Conservation (phyloP, 2,329 filamentous ascomycete genomes). For the Ramularia endophylla region DNA sequence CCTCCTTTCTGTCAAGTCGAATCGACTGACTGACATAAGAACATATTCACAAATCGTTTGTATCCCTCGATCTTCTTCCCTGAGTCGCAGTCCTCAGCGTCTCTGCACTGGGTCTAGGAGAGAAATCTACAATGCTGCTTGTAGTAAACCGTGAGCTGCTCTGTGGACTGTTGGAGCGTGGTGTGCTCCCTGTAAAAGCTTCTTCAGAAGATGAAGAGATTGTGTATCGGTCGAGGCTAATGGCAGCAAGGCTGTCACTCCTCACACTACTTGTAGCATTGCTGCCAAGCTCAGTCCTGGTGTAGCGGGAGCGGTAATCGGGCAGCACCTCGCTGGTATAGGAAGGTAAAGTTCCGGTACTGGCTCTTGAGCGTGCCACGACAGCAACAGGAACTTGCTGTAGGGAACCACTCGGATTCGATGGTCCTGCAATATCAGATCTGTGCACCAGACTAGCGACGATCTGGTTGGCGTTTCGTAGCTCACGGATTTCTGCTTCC, state of each 20-base stretch:
- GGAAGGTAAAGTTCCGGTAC: slow-evolving; percentile 29
- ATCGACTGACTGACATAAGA: no score
- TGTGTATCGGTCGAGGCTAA: slow-evolving; percentile 2
- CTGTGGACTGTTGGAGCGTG: slow-evolving; percentile 11
- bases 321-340: slow-evolving; percentile 37
- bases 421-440: neutral
- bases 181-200: slow-evolving; percentile 11
- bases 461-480: slow-evolving; percentile 48
- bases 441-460: slow-evolving; percentile 33
- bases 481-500: slow-evolving; percentile 45
- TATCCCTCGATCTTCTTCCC: neutral
- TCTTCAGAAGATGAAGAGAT: slow-evolving; percentile 2
- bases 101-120: slow-evolving; percentile 35
- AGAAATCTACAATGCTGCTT: slow-evolving; percentile 39
- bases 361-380: slow-evolving; percentile 26
- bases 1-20: no score
- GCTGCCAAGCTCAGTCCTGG: slow-evolving; percentile 22
- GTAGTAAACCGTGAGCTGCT: slow-evolving; percentile 31
- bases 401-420: no score
- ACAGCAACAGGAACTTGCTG: neutral
- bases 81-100: slow-evolving; percentile 27
- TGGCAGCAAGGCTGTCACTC: slow-evolving; percentile 8
- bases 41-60: no score
- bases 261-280: slow-evolving; percentile 24
- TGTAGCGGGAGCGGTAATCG: slow-evolving; percentile 38